A percentile compares a stretch with the other conserved stretches of the same genome.
These are phyloP conservation scores for Nakazawaea wyomingensis DNA, from an alignment of 805 yeast genomes.

Conservation along the genomic window DNA sequence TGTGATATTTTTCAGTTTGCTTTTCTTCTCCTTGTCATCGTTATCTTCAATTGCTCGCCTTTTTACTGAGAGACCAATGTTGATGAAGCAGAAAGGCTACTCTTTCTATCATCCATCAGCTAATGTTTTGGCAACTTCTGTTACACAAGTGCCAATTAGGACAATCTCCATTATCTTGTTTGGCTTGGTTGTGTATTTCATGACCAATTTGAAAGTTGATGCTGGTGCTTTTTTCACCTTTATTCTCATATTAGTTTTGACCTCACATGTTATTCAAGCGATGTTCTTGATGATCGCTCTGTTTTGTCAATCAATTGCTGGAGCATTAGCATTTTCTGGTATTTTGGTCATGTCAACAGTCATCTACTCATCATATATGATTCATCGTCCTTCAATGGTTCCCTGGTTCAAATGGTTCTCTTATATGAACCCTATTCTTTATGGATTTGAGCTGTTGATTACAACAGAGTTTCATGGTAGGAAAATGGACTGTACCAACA, in stretches of 20 bases:
- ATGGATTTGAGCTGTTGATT: conserved; percentile 40
- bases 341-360: conserved; percentile 32
- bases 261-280: conserved; percentile 42
- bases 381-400: conserved; percentile 38
- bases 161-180: conserved; percentile 38
- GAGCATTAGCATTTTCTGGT: conserved; percentile 51
- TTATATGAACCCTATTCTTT: conserved; percentile 39
- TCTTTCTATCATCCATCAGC: conserved; percentile 70
- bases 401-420: conserved; percentile 49
- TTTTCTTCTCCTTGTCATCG: conserved; percentile 46
- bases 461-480: conserved; percentile 37
- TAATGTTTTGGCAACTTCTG: conserved; percentile 58
- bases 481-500: conserved; percentile 24
- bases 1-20: conserved; percentile 50
- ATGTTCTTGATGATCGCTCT: conserved; percentile 53
- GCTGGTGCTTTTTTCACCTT: conserved; percentile 53
- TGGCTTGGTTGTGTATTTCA: conserved; percentile 48
- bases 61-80: conserved; percentile 50
- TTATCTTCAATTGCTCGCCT: conserved; percentile 40
- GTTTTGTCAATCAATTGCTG: conserved; percentile 38
- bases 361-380: conserved; percentile 41
- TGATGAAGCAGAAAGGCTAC: conserved; percentile 65
- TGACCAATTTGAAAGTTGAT: conserved; percentile 42
- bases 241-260: conserved; percentile 36
- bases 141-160: conserved; percentile 63